phyloP scores from a whole-genome alignment of 1,284 basidiomycete genomes.

The Microbotryum intermedium region DNA sequence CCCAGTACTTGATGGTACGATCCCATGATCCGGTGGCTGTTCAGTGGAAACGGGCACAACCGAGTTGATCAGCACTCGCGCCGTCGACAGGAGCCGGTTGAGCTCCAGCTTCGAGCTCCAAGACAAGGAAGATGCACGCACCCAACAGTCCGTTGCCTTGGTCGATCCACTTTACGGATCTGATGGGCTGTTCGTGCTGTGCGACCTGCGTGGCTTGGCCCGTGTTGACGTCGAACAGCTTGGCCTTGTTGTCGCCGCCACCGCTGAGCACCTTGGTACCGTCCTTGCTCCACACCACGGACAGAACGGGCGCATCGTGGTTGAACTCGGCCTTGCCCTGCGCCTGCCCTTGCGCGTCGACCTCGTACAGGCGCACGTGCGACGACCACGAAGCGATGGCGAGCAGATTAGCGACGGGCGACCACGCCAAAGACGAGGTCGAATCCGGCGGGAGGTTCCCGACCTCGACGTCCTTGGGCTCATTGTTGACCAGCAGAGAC shows the following conservation, averaged over 20 bases:
- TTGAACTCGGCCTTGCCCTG: conserved; percentile 73
- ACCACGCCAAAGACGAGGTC: conserved; percentile 38
- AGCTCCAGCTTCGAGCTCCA: no score
- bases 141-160: conserved; percentile 43
- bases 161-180: conserved; percentile 66
- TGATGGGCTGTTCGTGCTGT: conserved; percentile 73
- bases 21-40: conserved; percentile 81
- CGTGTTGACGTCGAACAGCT: conserved; percentile 70
- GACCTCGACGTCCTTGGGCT: conserved; percentile 62
- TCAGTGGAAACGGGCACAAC: neutral
- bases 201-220: conserved; percentile 58
- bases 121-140: neutral
- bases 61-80: no score
- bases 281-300: conserved; percentile 44
- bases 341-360: conserved; percentile 46
- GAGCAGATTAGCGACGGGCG: conserved; percentile 40
- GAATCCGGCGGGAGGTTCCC: conserved; percentile 41
- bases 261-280: conserved; percentile 73
- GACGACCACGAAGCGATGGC: conserved; percentile 42
- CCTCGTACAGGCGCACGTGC: conserved; percentile 35
- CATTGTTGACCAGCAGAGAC: neutral
- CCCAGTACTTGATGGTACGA: conserved; percentile 68
- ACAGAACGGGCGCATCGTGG: conserved; percentile 48
- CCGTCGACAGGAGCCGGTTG: no score
- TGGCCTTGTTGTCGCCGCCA: conserved; percentile 64